Evolutionary conservation across 768 basidiomycete genomes (phyloP).

Genomic region (Suillus variegatus): DNA sequence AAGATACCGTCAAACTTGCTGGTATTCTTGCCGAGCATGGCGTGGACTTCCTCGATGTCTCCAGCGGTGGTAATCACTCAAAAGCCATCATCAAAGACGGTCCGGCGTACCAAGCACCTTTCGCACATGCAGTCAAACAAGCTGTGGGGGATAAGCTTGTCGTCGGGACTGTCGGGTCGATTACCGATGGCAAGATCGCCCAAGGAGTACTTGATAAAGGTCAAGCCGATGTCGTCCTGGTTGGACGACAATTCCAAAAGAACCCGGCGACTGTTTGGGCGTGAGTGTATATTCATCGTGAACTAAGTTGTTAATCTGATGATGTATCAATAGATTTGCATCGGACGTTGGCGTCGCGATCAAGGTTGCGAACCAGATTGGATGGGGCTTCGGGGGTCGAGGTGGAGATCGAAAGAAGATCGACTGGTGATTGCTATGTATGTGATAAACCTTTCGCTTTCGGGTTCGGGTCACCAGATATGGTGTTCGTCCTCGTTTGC

Average conservation of each 20-base stretch:
- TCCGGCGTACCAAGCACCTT: slow-evolving; percentile 55
- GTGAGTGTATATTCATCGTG: slow-evolving; percentile 18
- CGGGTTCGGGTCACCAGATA: too few relatives aligned
- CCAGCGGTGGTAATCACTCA: slow-evolving; percentile 59
- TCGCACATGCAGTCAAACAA: slow-evolving; percentile 54
- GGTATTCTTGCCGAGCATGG: slow-evolving; percentile 61
- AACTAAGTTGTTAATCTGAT: not conserved
- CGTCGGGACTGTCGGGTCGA: slow-evolving; percentile 28
- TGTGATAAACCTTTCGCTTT: too few relatives aligned
- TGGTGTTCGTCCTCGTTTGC: too few relatives aligned
- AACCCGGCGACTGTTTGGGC: slow-evolving; percentile 52
- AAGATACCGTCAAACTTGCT: slow-evolving; percentile 67
- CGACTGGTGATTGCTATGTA: slow-evolving; percentile 15
- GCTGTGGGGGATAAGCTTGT: slow-evolving; percentile 42
- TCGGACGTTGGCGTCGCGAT: slow-evolving; percentile 54
- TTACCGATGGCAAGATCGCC: slow-evolving; percentile 40
- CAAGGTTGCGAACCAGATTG: slow-evolving; percentile 52
- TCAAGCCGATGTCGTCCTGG: slow-evolving; percentile 47
- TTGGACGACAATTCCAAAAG: slow-evolving; percentile 59
- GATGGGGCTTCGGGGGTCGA: slow-evolving; percentile 51
- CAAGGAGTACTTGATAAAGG: slow-evolving; percentile 44
- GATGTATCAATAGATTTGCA: slow-evolving; percentile 38
- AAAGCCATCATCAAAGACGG: slow-evolving; percentile 30
- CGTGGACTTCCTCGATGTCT: slow-evolving; percentile 77
- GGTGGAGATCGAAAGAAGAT: slow-evolving; percentile 15